Conservation (phyloP, 805 yeast genomes). For the Candida jianshihensis region DNA sequence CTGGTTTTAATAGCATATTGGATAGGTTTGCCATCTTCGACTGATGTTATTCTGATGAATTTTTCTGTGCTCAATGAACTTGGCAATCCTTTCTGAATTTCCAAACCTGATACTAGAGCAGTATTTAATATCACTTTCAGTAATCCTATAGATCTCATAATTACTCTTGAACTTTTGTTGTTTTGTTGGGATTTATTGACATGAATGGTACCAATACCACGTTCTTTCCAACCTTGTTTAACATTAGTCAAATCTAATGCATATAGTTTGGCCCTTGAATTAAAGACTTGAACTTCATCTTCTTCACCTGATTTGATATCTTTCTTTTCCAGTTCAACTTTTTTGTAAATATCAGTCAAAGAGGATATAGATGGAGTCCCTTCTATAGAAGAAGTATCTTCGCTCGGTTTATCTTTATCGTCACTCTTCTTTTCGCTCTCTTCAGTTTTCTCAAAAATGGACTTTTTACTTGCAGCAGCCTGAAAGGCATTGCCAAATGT, state of each 20-base stretch:
- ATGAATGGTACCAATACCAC: constrained; percentile 86
- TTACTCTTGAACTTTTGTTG: constrained; percentile 50
- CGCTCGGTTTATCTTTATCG: constrained; percentile 13
- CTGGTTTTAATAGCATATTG: constrained; percentile 80
- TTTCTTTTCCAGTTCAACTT: constrained; percentile 54
- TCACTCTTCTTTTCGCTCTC: constrained; percentile 14
- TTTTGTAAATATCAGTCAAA: constrained; percentile 36
- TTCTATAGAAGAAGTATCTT: not conserved
- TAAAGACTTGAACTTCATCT: constrained; percentile 61
- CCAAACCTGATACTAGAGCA: constrained; percentile 55
- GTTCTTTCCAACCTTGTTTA: constrained; percentile 87
- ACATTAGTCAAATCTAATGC: constrained; percentile 60
- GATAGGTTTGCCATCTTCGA: constrained; percentile 58
- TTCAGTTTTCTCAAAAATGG: constrained; percentile 44
- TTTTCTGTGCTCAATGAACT: constrained; percentile 81
- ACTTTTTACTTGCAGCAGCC: constrained; percentile 41
- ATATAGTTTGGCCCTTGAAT: constrained; percentile 73
- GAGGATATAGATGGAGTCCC: constrained; percentile 22
- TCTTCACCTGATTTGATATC: constrained; percentile 85
- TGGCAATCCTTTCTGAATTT: constrained; percentile 72
- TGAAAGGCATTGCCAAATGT: constrained; percentile 50
- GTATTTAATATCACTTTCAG: constrained; percentile 76
- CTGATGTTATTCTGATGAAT: constrained; percentile 66
- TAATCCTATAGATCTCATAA: constrained; percentile 88
- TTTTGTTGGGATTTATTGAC: constrained; percentile 41